Evolutionary conservation across 129 eudicot species (phyloP).

Genomic region (Flaveria bidentis): DNA sequence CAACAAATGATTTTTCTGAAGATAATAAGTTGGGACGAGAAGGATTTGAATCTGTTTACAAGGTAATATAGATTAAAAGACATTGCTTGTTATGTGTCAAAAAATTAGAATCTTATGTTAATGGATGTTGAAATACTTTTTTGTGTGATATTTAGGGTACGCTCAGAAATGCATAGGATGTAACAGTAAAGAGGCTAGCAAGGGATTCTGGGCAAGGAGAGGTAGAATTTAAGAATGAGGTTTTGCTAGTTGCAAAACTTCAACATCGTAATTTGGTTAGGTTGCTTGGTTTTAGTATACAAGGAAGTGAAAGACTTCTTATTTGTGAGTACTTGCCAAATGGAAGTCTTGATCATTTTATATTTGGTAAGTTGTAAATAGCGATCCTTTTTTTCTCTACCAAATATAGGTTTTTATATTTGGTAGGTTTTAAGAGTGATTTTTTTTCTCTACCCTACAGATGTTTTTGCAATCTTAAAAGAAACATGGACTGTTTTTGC

Average conservation of each 20-base stretch:
- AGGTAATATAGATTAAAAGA: not conserved
- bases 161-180: not conserved
- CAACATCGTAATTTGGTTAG: constrained; percentile 14
- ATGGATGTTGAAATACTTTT: not conserved
- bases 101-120: not conserved
- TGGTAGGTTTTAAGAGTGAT: not conserved
- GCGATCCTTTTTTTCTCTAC: not conserved
- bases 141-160: not conserved
- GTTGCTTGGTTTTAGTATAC: constrained; percentile 8
- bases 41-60: not conserved
- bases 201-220: constrained; percentile 16
- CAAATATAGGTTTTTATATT: not conserved
- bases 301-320: constrained; percentile 9
- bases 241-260: not conserved
- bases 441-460: not conserved
- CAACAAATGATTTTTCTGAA: constrained; percentile 12
- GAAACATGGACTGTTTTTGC: not conserved
- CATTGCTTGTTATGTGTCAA: not conserved
- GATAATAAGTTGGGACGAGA: constrained; percentile 2
- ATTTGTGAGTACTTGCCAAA: not conserved
- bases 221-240: constrained; percentile 4
- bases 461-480: not conserved
- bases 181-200: constrained; percentile 8
- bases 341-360: constrained; percentile 4
- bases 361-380: not conserved